These are phyloP conservation scores for Colletotrichum lindemuthianum DNA, from an alignment of 2,329 filamentous ascomycete species.

Conservation along the genomic window DNA sequence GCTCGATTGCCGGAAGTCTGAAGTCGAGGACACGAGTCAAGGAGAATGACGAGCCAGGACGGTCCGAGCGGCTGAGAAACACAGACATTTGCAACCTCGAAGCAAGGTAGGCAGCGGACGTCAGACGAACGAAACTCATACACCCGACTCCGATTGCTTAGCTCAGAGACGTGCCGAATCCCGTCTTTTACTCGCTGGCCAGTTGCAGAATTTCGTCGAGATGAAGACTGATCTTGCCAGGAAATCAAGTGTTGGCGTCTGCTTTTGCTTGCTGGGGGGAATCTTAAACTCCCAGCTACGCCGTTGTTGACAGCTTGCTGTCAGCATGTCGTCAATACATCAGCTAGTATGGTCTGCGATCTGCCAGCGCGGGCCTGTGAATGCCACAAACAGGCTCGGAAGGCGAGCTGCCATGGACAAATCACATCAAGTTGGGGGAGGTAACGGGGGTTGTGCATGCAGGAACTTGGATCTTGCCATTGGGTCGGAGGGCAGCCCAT, in stretches of 20 bases:
- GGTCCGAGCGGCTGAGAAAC: slow-evolving; percentile 16
- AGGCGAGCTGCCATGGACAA: slow-evolving; percentile 18
- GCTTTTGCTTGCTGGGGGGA: too few species aligned
- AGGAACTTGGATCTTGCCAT: slow-evolving; percentile 23
- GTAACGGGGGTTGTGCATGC: not conserved
- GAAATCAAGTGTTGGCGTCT: too few species aligned
- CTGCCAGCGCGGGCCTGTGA: slow-evolving; percentile 8
- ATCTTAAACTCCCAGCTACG: too few species aligned
- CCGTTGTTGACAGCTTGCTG: not conserved
- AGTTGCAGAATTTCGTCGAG: too few species aligned
- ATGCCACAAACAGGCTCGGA: slow-evolving; percentile 6
- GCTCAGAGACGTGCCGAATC: slow-evolving; percentile 10
- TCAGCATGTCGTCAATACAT: slow-evolving; percentile 7
- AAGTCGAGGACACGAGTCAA: slow-evolving; percentile 23
- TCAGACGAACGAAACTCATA: slow-evolving; percentile 29
- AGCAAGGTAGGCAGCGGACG: slow-evolving; percentile 6
- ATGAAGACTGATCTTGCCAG: too few species aligned
- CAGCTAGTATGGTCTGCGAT: slow-evolving; percentile 22
- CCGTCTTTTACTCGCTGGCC: not conserved
- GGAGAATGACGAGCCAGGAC: slow-evolving; percentile 14
- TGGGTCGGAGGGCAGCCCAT: slow-evolving; percentile 15
- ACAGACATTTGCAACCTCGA: not conserved
- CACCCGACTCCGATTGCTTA: slow-evolving; percentile 4
- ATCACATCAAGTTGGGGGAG: slow-evolving; percentile 18
- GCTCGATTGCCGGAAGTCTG: slow-evolving; percentile 17